phyloP scores from a whole-genome alignment of 805 yeast species.

The Ogataea degrootiae region DNA sequence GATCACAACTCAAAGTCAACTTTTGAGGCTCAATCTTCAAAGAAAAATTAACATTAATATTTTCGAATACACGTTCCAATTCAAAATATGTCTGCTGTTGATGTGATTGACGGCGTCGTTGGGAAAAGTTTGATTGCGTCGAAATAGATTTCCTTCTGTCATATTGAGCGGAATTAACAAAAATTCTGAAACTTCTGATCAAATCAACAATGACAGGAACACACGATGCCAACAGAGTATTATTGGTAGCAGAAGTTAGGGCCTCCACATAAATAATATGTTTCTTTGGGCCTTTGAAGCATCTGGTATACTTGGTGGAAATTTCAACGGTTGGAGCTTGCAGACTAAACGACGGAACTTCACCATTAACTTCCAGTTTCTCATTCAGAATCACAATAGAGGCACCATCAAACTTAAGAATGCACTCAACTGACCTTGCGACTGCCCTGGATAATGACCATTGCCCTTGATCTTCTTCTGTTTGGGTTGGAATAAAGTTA shows the following conservation, averaged over 20 bases:
- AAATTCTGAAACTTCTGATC: conserved; percentile 41
- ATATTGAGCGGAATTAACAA: conserved; percentile 33
- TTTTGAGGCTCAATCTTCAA: conserved; percentile 68
- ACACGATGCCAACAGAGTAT: conserved; percentile 65
- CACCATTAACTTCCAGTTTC: conserved; percentile 36
- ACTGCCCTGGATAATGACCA: conserved; percentile 9
- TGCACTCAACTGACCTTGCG: conserved; percentile 40
- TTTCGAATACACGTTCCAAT: conserved; percentile 43
- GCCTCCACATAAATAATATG: conserved; percentile 50
- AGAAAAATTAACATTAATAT: conserved; percentile 58
- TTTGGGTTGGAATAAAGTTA: background rate
- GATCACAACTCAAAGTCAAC: conserved; percentile 81
- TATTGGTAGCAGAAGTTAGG: conserved; percentile 64
- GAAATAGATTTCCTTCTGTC: conserved; percentile 5
- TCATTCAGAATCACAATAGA: conserved; percentile 44
- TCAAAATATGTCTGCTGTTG: conserved; percentile 23
- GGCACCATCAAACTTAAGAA: conserved; percentile 66
- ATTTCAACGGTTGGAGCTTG: conserved; percentile 73
- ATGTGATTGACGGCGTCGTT: background rate
- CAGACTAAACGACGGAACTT: conserved; percentile 50
- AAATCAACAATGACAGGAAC: conserved; percentile 73
- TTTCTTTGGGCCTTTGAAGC: conserved; percentile 30
- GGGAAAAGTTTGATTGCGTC: background rate
- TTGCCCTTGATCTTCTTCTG: conserved; percentile 19
- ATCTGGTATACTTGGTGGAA: conserved; percentile 47